Percentiles rank a stretch among this genome's conserved stretches.
These are phyloP conservation scores for Ustilago bromivora DNA, from an alignment of 1,284 basidiomycete genomes.

Conservation along the genomic window DNA sequence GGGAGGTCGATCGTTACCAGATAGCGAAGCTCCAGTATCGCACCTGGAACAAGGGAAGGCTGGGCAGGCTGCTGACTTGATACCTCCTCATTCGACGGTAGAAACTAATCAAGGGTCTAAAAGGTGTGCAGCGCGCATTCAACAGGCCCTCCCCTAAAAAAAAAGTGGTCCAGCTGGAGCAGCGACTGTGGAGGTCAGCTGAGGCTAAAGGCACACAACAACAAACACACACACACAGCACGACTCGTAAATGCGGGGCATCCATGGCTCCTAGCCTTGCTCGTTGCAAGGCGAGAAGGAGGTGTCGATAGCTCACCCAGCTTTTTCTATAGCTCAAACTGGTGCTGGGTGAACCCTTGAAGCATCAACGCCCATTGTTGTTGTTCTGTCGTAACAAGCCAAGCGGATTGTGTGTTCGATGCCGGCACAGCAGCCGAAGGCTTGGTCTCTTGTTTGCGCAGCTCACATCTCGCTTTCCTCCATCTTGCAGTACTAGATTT, in stretches of 20 bases:
- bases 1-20: too few relatives aligned
- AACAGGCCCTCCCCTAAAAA: too few relatives aligned
- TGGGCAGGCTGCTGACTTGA: too few relatives aligned
- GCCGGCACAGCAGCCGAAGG: conserved; percentile 3
- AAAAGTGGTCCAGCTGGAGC: too few relatives aligned
- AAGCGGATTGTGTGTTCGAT: conserved; percentile 9
- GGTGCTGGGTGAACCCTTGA: conserved; percentile 11
- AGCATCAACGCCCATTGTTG: background rate
- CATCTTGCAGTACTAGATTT: background rate
- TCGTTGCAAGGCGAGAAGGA: background rate
- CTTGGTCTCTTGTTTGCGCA: background rate
- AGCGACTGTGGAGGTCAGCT: conserved; percentile 4
- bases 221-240: background rate
- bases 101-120: too few relatives aligned
- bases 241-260: background rate
- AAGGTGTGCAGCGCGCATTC: too few relatives aligned
- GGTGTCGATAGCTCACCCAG: background rate
- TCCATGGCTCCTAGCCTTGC: background rate
- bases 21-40: too few relatives aligned
- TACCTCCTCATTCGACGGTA: too few relatives aligned
- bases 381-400: background rate
- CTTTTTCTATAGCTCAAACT: background rate
- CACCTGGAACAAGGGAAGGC: too few relatives aligned
- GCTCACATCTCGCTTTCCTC: background rate
- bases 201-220: too few relatives aligned